Base-by-base conservation (phyloP, 1,284 basidiomycete genomes). In the Naganishia albida region DNA sequence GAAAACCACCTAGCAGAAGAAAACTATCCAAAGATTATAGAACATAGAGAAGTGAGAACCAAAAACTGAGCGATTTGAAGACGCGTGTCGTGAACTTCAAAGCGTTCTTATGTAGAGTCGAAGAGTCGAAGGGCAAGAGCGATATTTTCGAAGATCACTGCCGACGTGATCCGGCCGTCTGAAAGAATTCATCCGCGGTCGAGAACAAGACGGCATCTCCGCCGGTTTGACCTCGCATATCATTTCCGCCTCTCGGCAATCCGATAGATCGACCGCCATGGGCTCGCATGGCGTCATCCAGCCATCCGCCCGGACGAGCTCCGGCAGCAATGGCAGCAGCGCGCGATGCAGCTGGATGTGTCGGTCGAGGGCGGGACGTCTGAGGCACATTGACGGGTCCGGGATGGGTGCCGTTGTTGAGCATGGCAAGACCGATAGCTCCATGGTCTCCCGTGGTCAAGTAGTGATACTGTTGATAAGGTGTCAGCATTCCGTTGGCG, bases 391-490 rank as follows among this genome's bases (percentile, higher is more conserved):
- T 70, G 34, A 73, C 72, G 0, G 77, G 79, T 48, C 76, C 73
- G 3, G 77, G 77, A 66, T 95, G 93, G 68, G 88, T 85, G 38
- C 93, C 90, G 67, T 89, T 87, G 15, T 90, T 88, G 39, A 96
- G 84, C 76, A 95, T 82, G 51, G 87, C 85, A 0, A 96, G 82
- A 6, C 93, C 93, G 57, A 91, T 84, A 12, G 88, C 87, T 12
- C 93, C 93, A 77, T 98, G 95, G 63, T 94, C 93, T 18, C 95
- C 94, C 38, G 90, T 91, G 79, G 98, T 94, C 75, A 94, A 89
- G 78, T 97, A 98, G 80, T 99, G 94, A 72, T 99, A 98, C 74
- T 78, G 62, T 79, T 73, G 64, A 48, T 28, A n/a, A 60, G 38
- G 42, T 42, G 60, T 25, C 15, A 53, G 30, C 30, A 16, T 23